A percentile compares a stretch with the other conserved stretches of the same genome.
Conservation (phyloP, 148 eudicot species). For the Beta vulgaris region DNA sequence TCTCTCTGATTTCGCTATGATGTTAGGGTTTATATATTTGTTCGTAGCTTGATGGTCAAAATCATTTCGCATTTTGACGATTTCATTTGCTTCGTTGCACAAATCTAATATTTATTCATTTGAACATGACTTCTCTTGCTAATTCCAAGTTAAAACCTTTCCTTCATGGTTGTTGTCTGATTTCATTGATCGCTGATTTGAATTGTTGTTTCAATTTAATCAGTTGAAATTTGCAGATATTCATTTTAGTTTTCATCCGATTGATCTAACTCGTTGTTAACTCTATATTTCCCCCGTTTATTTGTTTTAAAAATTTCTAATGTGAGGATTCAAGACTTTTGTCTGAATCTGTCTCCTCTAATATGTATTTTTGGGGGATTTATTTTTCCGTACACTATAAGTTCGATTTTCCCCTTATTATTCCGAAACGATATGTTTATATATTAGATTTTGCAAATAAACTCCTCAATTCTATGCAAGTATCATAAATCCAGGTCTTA, state of each 20-base stretch:
- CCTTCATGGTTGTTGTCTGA: not conserved
- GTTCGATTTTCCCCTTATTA: not conserved
- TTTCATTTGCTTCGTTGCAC: not conserved
- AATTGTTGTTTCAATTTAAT: too few relatives aligned
- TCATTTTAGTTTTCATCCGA: too few relatives aligned
- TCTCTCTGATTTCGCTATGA: not conserved
- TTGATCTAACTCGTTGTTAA: not conserved
- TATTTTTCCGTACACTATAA: not conserved
- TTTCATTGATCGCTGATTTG: not conserved
- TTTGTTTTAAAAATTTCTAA: not conserved
- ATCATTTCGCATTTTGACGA: not conserved
- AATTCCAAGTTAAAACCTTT: too few relatives aligned
- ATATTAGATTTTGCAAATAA: not conserved
- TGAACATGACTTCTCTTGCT: not conserved
- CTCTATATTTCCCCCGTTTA: too few relatives aligned
- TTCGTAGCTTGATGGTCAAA: not conserved
- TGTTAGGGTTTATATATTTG: not conserved
- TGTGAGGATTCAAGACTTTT: not conserved
- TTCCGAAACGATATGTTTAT: too few relatives aligned
- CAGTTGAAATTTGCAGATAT: not conserved
- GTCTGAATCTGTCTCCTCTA: not conserved
- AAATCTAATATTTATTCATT: not conserved
- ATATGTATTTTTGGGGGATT: not conserved
- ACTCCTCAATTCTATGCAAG: not conserved
- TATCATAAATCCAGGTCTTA: not conserved